phyloP scores from a whole-genome alignment of 768 basidiomycete species.

The Hemileccinum impolitum region DNA sequence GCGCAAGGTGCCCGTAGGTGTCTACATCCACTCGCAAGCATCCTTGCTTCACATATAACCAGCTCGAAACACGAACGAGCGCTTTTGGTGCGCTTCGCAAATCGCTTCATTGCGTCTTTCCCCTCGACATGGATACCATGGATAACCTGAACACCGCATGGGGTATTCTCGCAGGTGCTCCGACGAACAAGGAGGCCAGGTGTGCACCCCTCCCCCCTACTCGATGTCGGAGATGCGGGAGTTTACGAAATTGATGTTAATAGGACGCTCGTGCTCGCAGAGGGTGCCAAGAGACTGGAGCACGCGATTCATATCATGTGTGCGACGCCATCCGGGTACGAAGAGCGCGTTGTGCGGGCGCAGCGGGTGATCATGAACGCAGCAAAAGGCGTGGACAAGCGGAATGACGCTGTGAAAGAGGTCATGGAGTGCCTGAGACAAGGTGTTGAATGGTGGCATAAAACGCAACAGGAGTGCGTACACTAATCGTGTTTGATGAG shows the following conservation, averaged over 20 bases:
- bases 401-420: constrained; percentile 9
- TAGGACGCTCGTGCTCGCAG: constrained; percentile 42
- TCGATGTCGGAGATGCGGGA: not conserved
- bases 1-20: constrained; percentile 40
- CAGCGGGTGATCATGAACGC: constrained; percentile 20
- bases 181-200: constrained; percentile 22
- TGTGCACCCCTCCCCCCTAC: no score
- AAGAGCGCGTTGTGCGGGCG: constrained; percentile 31
- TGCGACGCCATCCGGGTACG: constrained; percentile 50
- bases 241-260: not conserved
- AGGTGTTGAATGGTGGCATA: constrained; percentile 3
- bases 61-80: constrained; percentile 36
- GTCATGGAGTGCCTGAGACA: constrained; percentile 11
- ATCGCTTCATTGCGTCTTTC: constrained; percentile 31
- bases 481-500: no score
- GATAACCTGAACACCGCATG: constrained; percentile 23
- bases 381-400: not conserved
- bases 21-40: not conserved
- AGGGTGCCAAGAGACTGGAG: constrained; percentile 46
- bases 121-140: not conserved
- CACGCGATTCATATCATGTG: constrained; percentile 46
- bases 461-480: not conserved
- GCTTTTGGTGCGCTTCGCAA: constrained; percentile 40
- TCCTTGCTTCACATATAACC: no score
- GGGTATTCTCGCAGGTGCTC: constrained; percentile 16